Evolutionary conservation across 2,329 filamentous ascomycete species (phyloP), one percentile per base, ranked within the genome.

Genomic region (Cercospora sesami): DNA sequence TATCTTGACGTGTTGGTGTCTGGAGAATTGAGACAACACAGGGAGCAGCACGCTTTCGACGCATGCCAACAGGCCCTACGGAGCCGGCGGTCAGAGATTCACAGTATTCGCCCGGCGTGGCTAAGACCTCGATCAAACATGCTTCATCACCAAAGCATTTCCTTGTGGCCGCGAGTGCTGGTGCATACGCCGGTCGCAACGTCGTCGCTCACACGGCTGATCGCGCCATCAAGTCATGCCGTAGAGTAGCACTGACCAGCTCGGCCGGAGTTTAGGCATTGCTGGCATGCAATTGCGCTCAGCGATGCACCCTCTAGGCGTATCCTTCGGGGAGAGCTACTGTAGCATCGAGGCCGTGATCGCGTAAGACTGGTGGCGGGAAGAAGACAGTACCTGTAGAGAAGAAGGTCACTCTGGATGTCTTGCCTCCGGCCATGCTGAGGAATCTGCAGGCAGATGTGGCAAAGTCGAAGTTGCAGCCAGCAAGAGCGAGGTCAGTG

Each of bases 1-100:
- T 55, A 18, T 33, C 4, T 51, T 16, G 48, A 51, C 61, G 28
- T 63, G 61, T 63, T 63, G 61, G 61, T 55, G 48, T 55, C 48
- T 55, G 48, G 14, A 55, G 21, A 4, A 5, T 28, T 30, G 48
- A 55, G 48, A n/a, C 48, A 55, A 12, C 23, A 26, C 23, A 30
- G 23, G 21, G 48, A 55, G 48, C 21, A 14, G 12, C 48, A 55
- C 48, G 23, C 48, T 28, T 55, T 55, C 12, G 48, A 55, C 23
- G 23, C 21, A 23, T 28, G 48, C 21, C 48, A 55, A 30, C 48
- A 55, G 48, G 48, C 48, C n/a, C 48, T 55, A n/a, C 48, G 5
- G 14, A 16, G 48, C 48, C 48, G 48, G 48, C 14, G 23, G 48
- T 55, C 48, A 55, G 23, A 55, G 23, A 28, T 28, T 28, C 42